Conservation (phyloP, 78 protist genomes). For the Capsaspora owczarzaki region DNA sequence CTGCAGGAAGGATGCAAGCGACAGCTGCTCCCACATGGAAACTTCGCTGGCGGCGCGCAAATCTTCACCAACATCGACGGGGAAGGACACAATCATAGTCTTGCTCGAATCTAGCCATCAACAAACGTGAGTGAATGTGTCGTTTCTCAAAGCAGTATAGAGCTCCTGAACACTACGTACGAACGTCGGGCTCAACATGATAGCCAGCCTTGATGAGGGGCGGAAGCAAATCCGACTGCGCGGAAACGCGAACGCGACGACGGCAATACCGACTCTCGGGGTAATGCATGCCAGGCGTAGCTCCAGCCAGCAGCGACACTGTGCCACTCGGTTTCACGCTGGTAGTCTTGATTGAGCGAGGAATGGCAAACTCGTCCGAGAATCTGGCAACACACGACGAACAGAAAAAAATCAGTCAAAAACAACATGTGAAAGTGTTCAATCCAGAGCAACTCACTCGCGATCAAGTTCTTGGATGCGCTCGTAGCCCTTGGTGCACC, state of each 20-base stretch:
- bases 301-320: slow-evolving; percentile 71
- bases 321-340: slow-evolving; percentile 85
- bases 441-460: neutral
- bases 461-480: slow-evolving; percentile 25
- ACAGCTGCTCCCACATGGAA: slow-evolving; percentile 88
- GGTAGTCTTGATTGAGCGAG: slow-evolving; percentile 77
- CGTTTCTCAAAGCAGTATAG: no score
- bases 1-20: slow-evolving; percentile 77
- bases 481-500: slow-evolving; percentile 65
- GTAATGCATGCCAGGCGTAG: slow-evolving; percentile 88
- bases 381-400: neutral
- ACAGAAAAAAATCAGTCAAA: neutral
- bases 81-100: slow-evolving; percentile 62
- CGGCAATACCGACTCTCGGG: slow-evolving; percentile 70
- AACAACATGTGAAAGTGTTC: neutral
- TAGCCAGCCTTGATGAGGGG: slow-evolving; percentile 57
- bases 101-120: neutral
- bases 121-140: no score
- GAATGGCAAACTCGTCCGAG: slow-evolving; percentile 60
- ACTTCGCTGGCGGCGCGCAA: slow-evolving; percentile 33
- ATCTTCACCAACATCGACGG: slow-evolving; percentile 55
- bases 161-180: neutral
- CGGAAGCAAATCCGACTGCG: slow-evolving; percentile 22
- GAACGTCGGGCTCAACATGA: slow-evolving; percentile 41
- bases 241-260: slow-evolving; percentile 63